Conservation (phyloP, 2,329 filamentous ascomycete genomes). For the Colletotrichum trifolii region DNA sequence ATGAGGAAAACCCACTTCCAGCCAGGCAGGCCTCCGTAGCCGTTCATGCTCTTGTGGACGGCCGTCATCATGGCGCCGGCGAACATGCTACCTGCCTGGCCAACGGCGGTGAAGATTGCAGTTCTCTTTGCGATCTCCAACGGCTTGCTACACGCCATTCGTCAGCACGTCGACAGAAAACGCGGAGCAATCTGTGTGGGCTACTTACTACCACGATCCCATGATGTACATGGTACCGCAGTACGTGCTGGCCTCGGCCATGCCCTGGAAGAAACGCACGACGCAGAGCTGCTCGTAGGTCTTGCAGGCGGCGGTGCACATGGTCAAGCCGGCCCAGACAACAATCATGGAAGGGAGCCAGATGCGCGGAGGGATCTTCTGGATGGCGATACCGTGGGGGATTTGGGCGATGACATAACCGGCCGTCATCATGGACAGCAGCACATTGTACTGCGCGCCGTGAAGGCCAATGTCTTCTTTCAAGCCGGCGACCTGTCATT, state of each 20-base stretch:
- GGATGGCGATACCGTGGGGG: conserved; percentile 56
- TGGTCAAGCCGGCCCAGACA: conserved; percentile 60
- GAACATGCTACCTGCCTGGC: conserved; percentile 69
- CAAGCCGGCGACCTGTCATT: conserved; percentile 49
- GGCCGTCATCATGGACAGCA: conserved; percentile 50
- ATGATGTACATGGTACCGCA: conserved; percentile 55
- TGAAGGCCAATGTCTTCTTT: conserved; percentile 58
- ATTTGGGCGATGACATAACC: conserved; percentile 52
- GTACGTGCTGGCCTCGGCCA: conserved; percentile 52
- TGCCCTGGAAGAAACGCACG: conserved; percentile 52
- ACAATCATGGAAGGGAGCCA: conserved; percentile 60
- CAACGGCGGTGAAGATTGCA: conserved; percentile 71
- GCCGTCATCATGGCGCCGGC: conserved; percentile 67
- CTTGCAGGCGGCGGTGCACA: conserved; percentile 43
- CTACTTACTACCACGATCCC: conserved; percentile 66
- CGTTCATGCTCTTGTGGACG: conserved; percentile 49
- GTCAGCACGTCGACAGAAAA: neutral
- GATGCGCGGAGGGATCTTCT: conserved; percentile 59
- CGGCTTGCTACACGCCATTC: conserved; percentile 47
- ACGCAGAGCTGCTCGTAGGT: conserved; percentile 48
- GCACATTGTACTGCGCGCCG: conserved; percentile 57
- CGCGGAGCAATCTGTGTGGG: conserved; percentile 38
- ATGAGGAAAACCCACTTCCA: conserved; percentile 62
- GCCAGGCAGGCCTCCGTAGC: conserved; percentile 55
- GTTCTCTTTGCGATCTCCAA: conserved; percentile 71